Conservation (phyloP, 352 stramenopile species). For the Globisporangium rhizosaccharum region DNA sequence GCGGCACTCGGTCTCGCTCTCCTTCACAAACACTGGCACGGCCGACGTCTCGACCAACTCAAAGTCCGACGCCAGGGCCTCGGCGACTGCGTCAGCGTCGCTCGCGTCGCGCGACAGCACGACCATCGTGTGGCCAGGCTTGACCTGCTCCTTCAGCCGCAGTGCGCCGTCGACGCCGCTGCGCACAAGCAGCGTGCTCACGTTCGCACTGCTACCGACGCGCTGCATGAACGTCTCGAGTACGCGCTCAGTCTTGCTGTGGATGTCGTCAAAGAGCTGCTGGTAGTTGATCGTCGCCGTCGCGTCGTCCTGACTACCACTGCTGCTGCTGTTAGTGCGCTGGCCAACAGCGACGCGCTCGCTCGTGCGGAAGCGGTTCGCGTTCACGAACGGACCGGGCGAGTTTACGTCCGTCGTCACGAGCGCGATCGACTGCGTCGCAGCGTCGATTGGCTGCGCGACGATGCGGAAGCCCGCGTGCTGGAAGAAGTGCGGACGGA, state of each 20-base stretch:
- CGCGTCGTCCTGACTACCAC: not conserved
- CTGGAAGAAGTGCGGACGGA: constrained; percentile 96
- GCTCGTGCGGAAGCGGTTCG: constrained; percentile 55
- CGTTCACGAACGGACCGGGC: constrained; percentile 53
- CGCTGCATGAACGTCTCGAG: constrained; percentile 52
- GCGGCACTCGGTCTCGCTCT: constrained; percentile 43
- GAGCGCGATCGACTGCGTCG: constrained; percentile 43
- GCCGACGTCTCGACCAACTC: constrained; percentile 32
- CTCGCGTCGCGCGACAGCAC: constrained; percentile 35
- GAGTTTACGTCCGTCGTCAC: constrained; percentile 70
- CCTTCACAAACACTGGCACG: constrained; percentile 47
- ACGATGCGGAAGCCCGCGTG: constrained; percentile 95
- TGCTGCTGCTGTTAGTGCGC: not conserved
- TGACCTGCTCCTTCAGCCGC: constrained; percentile 50
- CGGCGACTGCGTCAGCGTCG: constrained; percentile 25
- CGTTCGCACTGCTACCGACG: constrained; percentile 12
- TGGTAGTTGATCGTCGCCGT: constrained; percentile 17
- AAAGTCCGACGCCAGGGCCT: constrained; percentile 33
- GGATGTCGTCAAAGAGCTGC: constrained; percentile 50
- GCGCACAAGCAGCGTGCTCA: constrained; percentile 29
- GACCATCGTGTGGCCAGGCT: constrained; percentile 47
- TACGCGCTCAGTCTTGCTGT: constrained; percentile 48
- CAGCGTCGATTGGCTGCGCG: constrained; percentile 67
- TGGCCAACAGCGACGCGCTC: constrained; percentile 29
- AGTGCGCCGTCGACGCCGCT: constrained; percentile 32